phyloP scores from a whole-genome alignment of 768 basidiomycete genomes.

The Hygrocybe coccinea region DNA sequence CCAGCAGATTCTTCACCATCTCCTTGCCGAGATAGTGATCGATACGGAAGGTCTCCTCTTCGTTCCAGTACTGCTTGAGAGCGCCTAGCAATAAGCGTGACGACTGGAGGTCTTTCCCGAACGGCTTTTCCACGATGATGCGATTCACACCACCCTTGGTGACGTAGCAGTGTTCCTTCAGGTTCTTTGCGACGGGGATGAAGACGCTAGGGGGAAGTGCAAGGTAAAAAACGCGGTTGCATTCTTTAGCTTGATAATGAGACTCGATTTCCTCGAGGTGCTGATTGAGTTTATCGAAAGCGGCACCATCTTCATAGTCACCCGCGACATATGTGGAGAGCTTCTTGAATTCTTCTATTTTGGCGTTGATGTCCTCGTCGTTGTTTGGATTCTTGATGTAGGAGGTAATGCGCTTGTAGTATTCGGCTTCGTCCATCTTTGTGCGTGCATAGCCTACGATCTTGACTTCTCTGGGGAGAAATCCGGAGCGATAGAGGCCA shows the following conservation, averaged over 20 bases:
- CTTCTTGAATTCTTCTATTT: slow-evolving; percentile 80
- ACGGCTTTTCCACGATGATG: slow-evolving; percentile 97
- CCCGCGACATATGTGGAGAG: slow-evolving; percentile 80
- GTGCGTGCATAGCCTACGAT: slow-evolving; percentile 97
- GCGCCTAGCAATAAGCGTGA: slow-evolving; percentile 71
- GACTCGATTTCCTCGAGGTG: slow-evolving; percentile 77
- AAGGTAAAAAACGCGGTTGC: slow-evolving; percentile 92
- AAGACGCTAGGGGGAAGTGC: slow-evolving; percentile 98
- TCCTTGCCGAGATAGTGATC: slow-evolving; percentile 99
- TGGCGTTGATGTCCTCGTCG: slow-evolving; percentile 49
- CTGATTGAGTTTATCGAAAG: slow-evolving; percentile 73
- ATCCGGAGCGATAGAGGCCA: slow-evolving; percentile 72
- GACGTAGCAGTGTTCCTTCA: slow-evolving; percentile 78
- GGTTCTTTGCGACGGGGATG: slow-evolving; percentile 76
- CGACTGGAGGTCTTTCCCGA: slow-evolving; percentile 89
- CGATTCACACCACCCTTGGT: slow-evolving; percentile 70
- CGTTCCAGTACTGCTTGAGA: slow-evolving; percentile 84
- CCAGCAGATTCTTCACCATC: slow-evolving; percentile 99
- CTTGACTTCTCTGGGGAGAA: slow-evolving; percentile 77
- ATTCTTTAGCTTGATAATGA: slow-evolving; percentile 53
- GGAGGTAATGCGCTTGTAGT: slow-evolving; percentile 74
- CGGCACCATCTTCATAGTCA: slow-evolving; percentile 77
- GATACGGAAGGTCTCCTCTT: slow-evolving; percentile 98
- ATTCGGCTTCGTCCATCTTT: slow-evolving; percentile 85
- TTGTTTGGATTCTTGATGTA: slow-evolving; percentile 80